A percentile compares a stretch with the other conserved stretches of the same genome.
phyloP scores from a whole-genome alignment of 352 stramenopile genomes.

The Globisporangium echinulatum region DNA sequence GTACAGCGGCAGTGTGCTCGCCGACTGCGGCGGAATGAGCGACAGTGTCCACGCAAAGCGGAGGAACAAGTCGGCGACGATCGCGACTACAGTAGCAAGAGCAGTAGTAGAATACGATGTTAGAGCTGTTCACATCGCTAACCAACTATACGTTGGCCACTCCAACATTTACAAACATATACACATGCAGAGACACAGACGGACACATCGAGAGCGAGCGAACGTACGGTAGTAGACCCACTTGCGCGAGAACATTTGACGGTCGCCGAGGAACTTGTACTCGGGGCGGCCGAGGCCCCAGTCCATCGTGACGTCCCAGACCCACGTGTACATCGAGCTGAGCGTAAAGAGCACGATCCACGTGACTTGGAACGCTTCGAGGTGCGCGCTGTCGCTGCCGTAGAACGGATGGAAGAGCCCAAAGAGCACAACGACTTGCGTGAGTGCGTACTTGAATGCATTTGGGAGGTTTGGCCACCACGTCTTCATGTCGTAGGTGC shows the following conservation, averaged over 20 bases:
- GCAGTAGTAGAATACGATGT: neutral
- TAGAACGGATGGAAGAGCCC: conserved; percentile 84
- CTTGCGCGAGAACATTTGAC: conserved; percentile 79
- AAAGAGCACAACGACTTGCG: conserved; percentile 81
- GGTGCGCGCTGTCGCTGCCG: conserved; percentile 17
- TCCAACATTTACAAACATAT: neutral
- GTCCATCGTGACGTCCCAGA: conserved; percentile 85
- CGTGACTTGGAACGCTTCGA: conserved; percentile 42
- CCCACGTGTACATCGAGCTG: conserved; percentile 76
- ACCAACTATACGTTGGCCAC: no score
- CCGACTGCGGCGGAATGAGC: conserved; percentile 63
- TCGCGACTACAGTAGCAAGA: conserved; percentile 26
- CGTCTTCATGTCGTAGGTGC: conserved; percentile 92
- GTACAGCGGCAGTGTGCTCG: conserved; percentile 57
- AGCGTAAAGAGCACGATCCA: conserved; percentile 79
- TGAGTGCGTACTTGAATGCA: conserved; percentile 92
- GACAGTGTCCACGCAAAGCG: conserved; percentile 80
- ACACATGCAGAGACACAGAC: neutral
- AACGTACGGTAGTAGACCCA: conserved; percentile 65
- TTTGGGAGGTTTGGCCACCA: conserved; percentile 95
- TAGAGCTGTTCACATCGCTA: neutral
- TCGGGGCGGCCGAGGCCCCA: conserved; percentile 78
- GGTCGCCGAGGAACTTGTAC: conserved; percentile 70
- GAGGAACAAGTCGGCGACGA: conserved; percentile 74
- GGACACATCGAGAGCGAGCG: neutral